phyloP scores from a whole-genome alignment of 306 rosid species.

The Trifolium repens region DNA sequence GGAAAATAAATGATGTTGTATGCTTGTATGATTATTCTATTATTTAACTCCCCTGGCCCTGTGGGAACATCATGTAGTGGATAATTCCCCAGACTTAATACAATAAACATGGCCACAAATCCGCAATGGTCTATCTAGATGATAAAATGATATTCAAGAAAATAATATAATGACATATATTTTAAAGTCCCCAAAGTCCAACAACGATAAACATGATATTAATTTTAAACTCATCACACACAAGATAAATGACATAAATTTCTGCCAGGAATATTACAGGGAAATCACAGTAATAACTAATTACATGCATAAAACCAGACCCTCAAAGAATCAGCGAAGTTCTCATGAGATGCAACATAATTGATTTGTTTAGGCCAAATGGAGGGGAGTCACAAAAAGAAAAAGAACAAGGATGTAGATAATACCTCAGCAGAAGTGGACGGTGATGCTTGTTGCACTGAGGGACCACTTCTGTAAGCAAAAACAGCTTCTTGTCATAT shows the following conservation, averaged over 20 bases:
- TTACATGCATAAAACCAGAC: not conserved
- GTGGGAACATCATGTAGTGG: slow-evolving; percentile 14
- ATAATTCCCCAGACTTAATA: not conserved
- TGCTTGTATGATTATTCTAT: not conserved
- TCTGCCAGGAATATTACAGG: not conserved
- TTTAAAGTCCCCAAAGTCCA: slow-evolving; percentile 12
- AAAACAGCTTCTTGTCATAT: slow-evolving; percentile 44
- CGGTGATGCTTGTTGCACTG: slow-evolving; percentile 67
- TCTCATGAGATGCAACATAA: slow-evolving; percentile 9
- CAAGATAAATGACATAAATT: not conserved
- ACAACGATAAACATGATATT: not conserved
- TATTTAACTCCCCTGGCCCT: slow-evolving; percentile 3
- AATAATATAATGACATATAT: slow-evolving; percentile 18
- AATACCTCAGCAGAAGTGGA: slow-evolving; percentile 76
- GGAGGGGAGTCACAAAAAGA: not conserved
- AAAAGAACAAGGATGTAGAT: slow-evolving; percentile 1
- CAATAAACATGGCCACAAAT: not conserved
- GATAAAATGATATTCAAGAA: slow-evolving; percentile 6
- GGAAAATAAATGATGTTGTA: slow-evolving; percentile 19
- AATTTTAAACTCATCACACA: slow-evolving; percentile 2
- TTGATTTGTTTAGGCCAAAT: slow-evolving; percentile 27
- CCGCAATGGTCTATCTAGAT: not conserved
- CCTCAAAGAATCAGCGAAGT: not conserved
- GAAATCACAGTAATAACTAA: slow-evolving; percentile 10
- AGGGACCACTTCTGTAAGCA: slow-evolving; percentile 54